Percentiles rank a stretch among this genome's conserved stretches.
These are phyloP conservation scores for Benincasa hispida DNA, from an alignment of 306 rosid genomes.

Conservation along the genomic window DNA sequence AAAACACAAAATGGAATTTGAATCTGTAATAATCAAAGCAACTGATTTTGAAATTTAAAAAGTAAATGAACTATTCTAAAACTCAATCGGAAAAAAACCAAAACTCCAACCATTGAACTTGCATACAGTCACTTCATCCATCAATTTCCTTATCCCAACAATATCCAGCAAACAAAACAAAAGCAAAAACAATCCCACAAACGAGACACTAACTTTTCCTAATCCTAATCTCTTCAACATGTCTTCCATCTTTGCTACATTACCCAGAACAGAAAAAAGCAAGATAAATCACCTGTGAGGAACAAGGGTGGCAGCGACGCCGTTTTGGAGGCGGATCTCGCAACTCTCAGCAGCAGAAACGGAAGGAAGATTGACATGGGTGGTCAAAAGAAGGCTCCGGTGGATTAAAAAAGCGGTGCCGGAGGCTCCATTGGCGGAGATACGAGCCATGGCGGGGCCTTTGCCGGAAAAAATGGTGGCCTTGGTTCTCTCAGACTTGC, in stretches of 20 bases:
- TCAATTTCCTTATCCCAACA: not conserved
- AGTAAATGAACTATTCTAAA: not conserved
- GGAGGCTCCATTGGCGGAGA: conserved; percentile 31
- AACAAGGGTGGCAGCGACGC: conserved; percentile 47
- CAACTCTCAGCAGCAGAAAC: conserved; percentile 48
- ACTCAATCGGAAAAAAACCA: not conserved
- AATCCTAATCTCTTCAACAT: not conserved
- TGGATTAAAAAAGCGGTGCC: conserved; percentile 76
- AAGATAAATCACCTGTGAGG: conserved; percentile 45
- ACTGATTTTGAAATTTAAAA: not conserved
- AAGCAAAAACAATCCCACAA: not conserved
- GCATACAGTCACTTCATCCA: not conserved
- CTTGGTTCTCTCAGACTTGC: conserved; percentile 79
- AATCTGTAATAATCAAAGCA: not conserved
- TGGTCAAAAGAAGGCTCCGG: conserved; percentile 72
- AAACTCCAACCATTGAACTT: not conserved
- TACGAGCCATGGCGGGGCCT: conserved; percentile 56
- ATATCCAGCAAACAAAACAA: not conserved
- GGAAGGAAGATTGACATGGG: conserved; percentile 77
- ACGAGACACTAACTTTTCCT: not conserved
- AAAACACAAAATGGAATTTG: not conserved
- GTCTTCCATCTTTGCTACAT: not conserved
- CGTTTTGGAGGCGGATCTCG: conserved; percentile 79
- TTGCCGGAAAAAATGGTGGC: conserved; percentile 62
- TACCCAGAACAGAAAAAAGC: not conserved